Evolutionary conservation across 192 early-diverging fungal species (phyloP).

Genomic region (Rhizoclosmatium globosum): DNA sequence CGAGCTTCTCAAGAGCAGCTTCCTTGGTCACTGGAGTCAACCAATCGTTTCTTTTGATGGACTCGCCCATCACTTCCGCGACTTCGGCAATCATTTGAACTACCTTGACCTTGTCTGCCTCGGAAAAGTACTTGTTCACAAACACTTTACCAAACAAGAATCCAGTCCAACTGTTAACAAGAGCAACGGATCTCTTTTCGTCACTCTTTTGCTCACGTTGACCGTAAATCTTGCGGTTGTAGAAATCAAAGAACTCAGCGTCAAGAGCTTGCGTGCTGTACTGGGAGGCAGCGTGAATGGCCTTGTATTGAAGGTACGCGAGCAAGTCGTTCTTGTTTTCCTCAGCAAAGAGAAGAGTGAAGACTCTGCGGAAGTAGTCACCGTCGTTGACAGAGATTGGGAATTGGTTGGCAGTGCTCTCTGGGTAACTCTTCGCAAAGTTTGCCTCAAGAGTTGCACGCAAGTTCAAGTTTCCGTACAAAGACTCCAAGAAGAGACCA

Average conservation of each 20-base stretch:
- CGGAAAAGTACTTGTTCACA: conserved; percentile 13
- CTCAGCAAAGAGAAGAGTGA: conserved; percentile 17
- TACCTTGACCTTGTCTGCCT: conserved; percentile 9
- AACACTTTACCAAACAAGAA: conserved; percentile 33
- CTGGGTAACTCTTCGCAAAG: conserved; percentile 23
- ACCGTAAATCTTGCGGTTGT: conserved; percentile 13
- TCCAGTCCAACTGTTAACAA: conserved; percentile 20
- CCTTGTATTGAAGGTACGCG: conserved; percentile 31
- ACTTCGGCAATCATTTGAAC: conserved; percentile 26
- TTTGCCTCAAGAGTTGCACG: background rate
- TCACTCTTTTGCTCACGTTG: conserved; percentile 32
- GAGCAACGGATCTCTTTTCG: conserved; percentile 11
- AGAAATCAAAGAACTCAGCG: conserved; percentile 28
- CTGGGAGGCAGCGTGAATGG: background rate
- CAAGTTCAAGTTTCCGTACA: background rate
- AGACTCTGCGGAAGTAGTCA: conserved; percentile 29
- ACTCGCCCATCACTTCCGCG: conserved; percentile 6
- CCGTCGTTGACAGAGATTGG: conserved; percentile 20
- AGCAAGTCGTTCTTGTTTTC: conserved; percentile 14
- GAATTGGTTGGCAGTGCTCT: background rate
- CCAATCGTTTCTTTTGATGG: conserved; percentile 34
- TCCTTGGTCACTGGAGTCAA: conserved; percentile 41
- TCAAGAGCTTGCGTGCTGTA: conserved; percentile 14
- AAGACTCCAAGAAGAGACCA: background rate
- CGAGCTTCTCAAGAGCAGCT: conserved; percentile 38